phyloP scores from a whole-genome alignment of 2,329 filamentous ascomycete genomes.

The Aspergillus carbonarius region DNA sequence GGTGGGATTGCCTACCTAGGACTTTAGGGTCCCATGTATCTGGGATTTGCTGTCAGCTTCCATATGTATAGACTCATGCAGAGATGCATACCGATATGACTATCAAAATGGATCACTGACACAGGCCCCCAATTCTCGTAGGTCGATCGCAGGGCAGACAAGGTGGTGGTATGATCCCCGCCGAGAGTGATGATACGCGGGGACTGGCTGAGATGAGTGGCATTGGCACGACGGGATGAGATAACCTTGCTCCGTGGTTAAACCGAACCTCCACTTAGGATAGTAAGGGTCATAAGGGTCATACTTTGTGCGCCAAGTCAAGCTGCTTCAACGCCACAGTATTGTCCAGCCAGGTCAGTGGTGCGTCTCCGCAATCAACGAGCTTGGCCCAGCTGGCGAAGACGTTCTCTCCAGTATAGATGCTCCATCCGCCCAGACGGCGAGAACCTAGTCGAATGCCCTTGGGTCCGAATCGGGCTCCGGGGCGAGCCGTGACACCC shows the following conservation, averaged over 20 bases:
- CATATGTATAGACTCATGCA: background rate
- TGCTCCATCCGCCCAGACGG: slow-evolving; percentile 48
- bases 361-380: slow-evolving; percentile 57
- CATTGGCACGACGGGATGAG: slow-evolving; percentile 47
- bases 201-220: slow-evolving; percentile 27
- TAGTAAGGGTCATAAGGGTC: slow-evolving; percentile 1
- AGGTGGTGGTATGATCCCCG: slow-evolving; percentile 58
- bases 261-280: background rate
- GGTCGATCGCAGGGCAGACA: slow-evolving; percentile 53
- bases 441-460: slow-evolving; percentile 54
- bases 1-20: slow-evolving; percentile 50
- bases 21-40: slow-evolving; percentile 58
- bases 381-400: slow-evolving; percentile 52
- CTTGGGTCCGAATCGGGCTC: slow-evolving; percentile 53
- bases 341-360: slow-evolving; percentile 54
- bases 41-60: background rate
- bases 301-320: slow-evolving; percentile 50
- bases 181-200: slow-evolving; percentile 56
- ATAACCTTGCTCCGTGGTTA: slow-evolving; percentile 33
- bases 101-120: slow-evolving; percentile 60
- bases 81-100: slow-evolving; percentile 39
- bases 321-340: slow-evolving; percentile 56
- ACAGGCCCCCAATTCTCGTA: slow-evolving; percentile 52
- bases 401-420: slow-evolving; percentile 52
- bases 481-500: slow-evolving; percentile 52